Evolutionary conservation across 352 stramenopile genomes (phyloP).

Genomic region (Globisporangium okanoganense): DNA sequence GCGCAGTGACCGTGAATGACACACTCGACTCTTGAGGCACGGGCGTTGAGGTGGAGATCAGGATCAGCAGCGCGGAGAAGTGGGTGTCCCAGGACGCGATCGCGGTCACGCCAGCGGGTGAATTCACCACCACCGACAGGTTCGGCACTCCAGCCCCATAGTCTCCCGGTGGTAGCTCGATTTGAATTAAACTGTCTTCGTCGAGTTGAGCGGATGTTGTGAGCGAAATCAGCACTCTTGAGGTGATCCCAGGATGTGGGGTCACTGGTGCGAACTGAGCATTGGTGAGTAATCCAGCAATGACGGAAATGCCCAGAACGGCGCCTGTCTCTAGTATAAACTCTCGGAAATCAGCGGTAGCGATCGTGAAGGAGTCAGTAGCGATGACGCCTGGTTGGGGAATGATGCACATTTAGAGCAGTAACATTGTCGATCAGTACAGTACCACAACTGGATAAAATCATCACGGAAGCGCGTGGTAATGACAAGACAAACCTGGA

Average conservation of each 20-base stretch:
- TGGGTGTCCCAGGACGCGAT: constrained; percentile 34
- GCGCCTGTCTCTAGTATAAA: constrained; percentile 29
- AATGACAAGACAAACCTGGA: constrained; percentile 5
- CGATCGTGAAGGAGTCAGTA: constrained; percentile 30
- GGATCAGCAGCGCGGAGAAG: constrained; percentile 29
- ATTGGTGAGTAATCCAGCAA: constrained; percentile 28
- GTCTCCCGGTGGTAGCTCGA: constrained; percentile 35
- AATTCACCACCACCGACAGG: constrained; percentile 24
- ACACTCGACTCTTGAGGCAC: constrained; percentile 30
- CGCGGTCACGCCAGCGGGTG: constrained; percentile 20
- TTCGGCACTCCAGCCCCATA: constrained; percentile 26
- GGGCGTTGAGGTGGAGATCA: constrained; percentile 24
- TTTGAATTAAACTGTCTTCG: constrained; percentile 29
- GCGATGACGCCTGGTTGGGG: constrained; percentile 26
- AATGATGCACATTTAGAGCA: neutral
- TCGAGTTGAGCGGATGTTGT: constrained; percentile 41
- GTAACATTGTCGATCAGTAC: neutral
- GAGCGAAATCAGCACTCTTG: constrained; percentile 40
- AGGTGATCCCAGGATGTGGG: constrained; percentile 43
- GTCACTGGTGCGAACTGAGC: constrained; percentile 27
- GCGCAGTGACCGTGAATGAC: constrained; percentile 29
- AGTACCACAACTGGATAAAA: neutral
- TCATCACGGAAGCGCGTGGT: neutral
- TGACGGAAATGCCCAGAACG: constrained; percentile 24
- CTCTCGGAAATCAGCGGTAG: constrained; percentile 32